These are phyloP conservation scores for Senna siamea DNA, from an alignment of 306 rosid genomes.

Conservation along the genomic window DNA sequence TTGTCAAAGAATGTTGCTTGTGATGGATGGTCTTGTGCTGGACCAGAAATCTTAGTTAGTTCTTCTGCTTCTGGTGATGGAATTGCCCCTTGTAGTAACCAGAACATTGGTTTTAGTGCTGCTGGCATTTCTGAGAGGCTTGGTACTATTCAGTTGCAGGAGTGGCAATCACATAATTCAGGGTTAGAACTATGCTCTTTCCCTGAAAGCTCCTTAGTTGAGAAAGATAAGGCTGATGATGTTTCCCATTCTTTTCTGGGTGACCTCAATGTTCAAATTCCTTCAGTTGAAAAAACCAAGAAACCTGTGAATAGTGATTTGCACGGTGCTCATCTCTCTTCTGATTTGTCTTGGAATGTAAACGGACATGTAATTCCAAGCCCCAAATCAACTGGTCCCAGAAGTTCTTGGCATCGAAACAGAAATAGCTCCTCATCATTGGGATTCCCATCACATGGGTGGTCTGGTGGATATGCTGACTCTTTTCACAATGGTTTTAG, in stretches of 20 bases:
- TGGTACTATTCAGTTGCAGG: conserved; percentile 41
- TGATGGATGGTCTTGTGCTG: no score
- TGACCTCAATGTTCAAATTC: conserved; percentile 64
- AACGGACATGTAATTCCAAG: conserved; percentile 61
- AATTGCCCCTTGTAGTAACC: conserved; percentile 40
- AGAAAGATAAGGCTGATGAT: conserved; percentile 50
- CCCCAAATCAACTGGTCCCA: conserved; percentile 83
- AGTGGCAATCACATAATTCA: conserved; percentile 44
- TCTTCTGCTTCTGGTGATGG: conserved; percentile 45
- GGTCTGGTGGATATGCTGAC: conserved; percentile 77
- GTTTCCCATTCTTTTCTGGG: conserved; percentile 55
- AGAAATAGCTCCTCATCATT: conserved; percentile 56
- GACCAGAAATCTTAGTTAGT: no score
- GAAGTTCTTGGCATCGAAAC: conserved; percentile 79
- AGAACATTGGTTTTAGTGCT: conserved; percentile 35
- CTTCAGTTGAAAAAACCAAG: conserved; percentile 59
- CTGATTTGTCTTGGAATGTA: conserved; percentile 61
- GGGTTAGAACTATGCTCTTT: conserved; percentile 43
- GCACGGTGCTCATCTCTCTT: conserved; percentile 53
- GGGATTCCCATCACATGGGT: conserved; percentile 65
- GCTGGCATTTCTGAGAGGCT: conserved; percentile 50
- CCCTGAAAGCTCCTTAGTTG: conserved; percentile 40
- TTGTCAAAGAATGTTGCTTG: no score
- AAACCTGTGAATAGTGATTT: conserved; percentile 58
- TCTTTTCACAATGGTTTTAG: conserved; percentile 68